Percentiles rank a stretch among this genome's conserved stretches.
phyloP scores from a whole-genome alignment of 2,329 filamentous ascomycete species.

The Corinectria fuckeliana region DNA sequence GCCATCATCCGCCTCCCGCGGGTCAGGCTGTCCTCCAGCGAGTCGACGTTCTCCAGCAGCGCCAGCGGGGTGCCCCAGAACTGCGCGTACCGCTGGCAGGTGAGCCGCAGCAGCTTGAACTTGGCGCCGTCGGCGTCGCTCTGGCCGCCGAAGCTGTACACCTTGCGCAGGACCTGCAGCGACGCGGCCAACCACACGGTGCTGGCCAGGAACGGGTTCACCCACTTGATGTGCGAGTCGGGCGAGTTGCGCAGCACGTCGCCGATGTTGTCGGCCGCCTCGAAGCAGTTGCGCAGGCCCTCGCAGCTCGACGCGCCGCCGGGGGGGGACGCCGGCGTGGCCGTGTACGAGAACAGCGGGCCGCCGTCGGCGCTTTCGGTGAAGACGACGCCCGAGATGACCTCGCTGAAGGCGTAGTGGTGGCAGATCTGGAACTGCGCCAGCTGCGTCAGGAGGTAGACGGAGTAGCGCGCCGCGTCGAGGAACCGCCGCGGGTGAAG shows the following conservation, averaged over 20 bases:
- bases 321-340: background rate
- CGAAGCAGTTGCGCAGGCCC: background rate
- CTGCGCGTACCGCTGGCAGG: background rate
- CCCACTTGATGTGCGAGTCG: background rate
- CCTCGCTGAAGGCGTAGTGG: background rate
- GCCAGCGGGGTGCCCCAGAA: background rate
- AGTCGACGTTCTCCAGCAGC: background rate
- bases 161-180: background rate
- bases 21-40: background rate
- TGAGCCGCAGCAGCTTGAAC: background rate
- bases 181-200: background rate
- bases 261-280: background rate
- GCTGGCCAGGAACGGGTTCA: background rate
- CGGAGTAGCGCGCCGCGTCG: background rate
- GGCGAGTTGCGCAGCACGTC: background rate
- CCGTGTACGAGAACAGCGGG: background rate
- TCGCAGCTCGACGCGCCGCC: background rate
- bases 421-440: background rate
- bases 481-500: background rate
- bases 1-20: background rate
- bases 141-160: background rate
- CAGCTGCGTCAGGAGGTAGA: background rate
- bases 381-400: background rate
- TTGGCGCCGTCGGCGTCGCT: background rate
- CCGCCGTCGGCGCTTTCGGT: background rate